Evolutionary conservation across 306 rosid genomes (phyloP).

Genomic region (Bauhinia variegata): DNA sequence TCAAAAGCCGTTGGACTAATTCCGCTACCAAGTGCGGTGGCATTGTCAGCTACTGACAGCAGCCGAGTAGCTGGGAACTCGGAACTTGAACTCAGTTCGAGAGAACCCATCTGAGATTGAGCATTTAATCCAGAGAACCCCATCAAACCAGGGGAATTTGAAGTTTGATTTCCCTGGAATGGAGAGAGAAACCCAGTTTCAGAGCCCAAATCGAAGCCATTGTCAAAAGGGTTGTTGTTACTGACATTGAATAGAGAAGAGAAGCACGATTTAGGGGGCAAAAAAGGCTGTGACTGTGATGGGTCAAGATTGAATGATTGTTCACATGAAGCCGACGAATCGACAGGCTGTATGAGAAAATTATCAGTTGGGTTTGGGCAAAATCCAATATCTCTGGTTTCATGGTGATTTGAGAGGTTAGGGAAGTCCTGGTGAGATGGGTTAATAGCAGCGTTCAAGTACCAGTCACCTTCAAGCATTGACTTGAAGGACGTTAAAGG

Average conservation of each 20-base stretch:
- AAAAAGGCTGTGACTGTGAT: constrained; percentile 48
- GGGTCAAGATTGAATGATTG: constrained; percentile 59
- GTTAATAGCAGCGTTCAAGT: constrained; percentile 41
- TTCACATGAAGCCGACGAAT: constrained; percentile 65
- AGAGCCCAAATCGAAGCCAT: constrained; percentile 58
- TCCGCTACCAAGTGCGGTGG: constrained; percentile 30
- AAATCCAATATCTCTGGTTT: constrained; percentile 45
- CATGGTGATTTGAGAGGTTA: constrained; percentile 41
- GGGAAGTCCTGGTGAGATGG: constrained; percentile 39
- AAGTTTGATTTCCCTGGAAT: constrained; percentile 34
- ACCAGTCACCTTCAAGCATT: constrained; percentile 72
- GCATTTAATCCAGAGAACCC: constrained; percentile 45
- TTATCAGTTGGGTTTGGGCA: constrained; percentile 41
- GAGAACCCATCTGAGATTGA: constrained; percentile 39
- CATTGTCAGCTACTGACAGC: constrained; percentile 33
- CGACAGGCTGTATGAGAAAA: constrained; percentile 55
- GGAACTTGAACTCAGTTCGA: constrained; percentile 49
- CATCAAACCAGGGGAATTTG: constrained; percentile 48
- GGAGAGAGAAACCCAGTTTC: constrained; percentile 50
- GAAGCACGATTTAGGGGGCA: constrained; percentile 52
- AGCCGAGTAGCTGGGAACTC: constrained; percentile 46
- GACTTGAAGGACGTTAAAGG: constrained; percentile 75
- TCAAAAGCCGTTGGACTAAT: constrained; percentile 43
- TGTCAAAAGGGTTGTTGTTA: constrained; percentile 53
- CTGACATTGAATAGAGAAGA: constrained; percentile 55